Evolutionary conservation across 1,139 yeast species (phyloP).

Genomic region (Diutina rugosa): DNA sequence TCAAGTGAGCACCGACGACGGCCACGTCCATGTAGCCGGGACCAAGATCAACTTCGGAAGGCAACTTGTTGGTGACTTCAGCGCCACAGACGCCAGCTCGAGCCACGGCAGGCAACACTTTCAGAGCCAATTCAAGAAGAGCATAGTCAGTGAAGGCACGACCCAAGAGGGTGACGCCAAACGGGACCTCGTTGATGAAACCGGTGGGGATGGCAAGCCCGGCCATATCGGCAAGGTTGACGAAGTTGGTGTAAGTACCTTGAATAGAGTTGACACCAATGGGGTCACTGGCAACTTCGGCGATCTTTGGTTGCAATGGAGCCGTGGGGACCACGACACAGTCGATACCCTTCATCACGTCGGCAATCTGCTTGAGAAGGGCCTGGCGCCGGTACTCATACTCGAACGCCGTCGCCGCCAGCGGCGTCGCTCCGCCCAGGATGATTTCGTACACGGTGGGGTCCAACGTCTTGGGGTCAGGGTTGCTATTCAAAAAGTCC

Average conservation of each 20-base stretch:
- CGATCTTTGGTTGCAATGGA: conserved; percentile 78
- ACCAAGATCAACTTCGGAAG: neutral
- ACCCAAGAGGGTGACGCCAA: conserved; percentile 78
- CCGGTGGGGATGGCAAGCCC: conserved; percentile 90
- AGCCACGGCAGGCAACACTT: neutral
- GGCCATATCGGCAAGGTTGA: conserved; percentile 83
- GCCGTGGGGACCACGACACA: conserved; percentile 85
- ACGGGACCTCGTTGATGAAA: conserved; percentile 77
- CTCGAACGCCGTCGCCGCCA: conserved; percentile 76
- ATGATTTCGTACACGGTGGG: conserved; percentile 75
- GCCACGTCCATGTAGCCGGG: conserved; percentile 41
- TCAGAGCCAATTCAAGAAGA: conserved; percentile 61
- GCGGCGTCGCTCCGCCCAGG: conserved; percentile 58
- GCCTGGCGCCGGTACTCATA: conserved; percentile 76
- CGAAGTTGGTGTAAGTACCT: conserved; percentile 96
- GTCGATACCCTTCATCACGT: conserved; percentile 47
- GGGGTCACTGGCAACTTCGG: conserved; percentile 66
- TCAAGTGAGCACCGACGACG: conserved; percentile 91
- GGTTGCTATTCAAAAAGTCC: conserved; percentile 59
- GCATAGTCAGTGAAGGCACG: conserved; percentile 81
- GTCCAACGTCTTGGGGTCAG: conserved; percentile 62
- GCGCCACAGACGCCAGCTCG: neutral
- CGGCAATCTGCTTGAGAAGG: conserved; percentile 51
- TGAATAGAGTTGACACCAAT: conserved; percentile 71
- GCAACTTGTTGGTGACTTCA: neutral